Conservation (phyloP, 306 rosid genomes). For the Erythrophleum fordii region DNA sequence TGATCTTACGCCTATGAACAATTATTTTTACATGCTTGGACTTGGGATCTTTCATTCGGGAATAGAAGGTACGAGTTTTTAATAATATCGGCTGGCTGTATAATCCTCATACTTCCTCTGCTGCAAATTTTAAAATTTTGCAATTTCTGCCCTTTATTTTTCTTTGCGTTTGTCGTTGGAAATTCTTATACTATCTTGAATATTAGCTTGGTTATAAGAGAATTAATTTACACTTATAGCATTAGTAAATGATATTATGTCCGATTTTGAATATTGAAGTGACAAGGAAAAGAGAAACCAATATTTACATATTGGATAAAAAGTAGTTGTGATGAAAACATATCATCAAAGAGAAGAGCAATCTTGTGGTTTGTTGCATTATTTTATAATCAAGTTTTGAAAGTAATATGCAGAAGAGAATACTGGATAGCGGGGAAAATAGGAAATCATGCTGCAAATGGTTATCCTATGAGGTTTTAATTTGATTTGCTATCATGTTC, state of each 20-base stretch:
- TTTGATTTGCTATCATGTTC: background rate
- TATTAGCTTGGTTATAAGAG: background rate
- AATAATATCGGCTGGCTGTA: background rate
- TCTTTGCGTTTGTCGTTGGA: slow-evolving; percentile 3
- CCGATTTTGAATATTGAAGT: slow-evolving; percentile 6
- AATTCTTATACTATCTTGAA: background rate
- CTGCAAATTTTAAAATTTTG: background rate
- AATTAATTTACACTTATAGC: background rate
- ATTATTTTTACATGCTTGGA: slow-evolving; percentile 81
- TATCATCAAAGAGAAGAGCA: background rate
- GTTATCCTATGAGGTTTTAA: background rate
- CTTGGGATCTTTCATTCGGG: slow-evolving; percentile 91
- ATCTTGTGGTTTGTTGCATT: background rate
- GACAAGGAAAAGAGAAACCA: background rate
- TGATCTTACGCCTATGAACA: slow-evolving; percentile 88
- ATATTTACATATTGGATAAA: background rate
- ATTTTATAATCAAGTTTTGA: background rate
- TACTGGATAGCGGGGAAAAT: background rate
- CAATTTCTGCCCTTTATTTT: slow-evolving; percentile 4
- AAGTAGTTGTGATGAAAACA: background rate
- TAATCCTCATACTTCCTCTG: background rate
- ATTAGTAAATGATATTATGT: slow-evolving; percentile 2
- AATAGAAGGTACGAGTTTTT: slow-evolving; percentile 70
- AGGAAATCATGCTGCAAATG: slow-evolving; percentile 3
- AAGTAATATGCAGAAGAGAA: background rate